A percentile compares a stretch with the other conserved stretches of the same genome.
Conservation (phyloP, 495 filamentous ascomycete genomes). For the Cenococcum geophilum region DNA sequence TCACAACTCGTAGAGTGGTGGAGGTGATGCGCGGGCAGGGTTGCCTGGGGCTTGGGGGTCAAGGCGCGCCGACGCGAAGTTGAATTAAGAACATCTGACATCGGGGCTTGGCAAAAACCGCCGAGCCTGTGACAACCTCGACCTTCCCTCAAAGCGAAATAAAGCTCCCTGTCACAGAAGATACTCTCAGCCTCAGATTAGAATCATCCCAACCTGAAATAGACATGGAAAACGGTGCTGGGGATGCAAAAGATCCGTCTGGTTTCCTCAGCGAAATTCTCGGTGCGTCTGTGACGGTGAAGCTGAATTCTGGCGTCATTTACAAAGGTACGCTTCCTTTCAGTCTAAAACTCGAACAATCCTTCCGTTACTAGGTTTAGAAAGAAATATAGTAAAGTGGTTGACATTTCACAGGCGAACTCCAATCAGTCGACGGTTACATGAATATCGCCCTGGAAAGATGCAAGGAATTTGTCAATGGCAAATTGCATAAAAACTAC, state of each 20-base stretch:
- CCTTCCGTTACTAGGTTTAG: too few species aligned
- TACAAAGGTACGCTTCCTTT: slow-evolving; percentile 65
- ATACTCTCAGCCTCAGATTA: too few species aligned
- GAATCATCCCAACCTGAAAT: background rate
- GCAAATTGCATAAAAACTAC: slow-evolving; percentile 69
- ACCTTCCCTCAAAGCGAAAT: too few species aligned
- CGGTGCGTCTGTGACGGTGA: slow-evolving; percentile 84
- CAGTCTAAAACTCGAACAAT: background rate
- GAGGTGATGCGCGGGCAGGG: too few species aligned
- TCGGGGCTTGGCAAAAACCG: background rate
- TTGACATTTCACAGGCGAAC: slow-evolving; percentile 54
- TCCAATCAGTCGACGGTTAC: slow-evolving; percentile 97
- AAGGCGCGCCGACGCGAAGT: too few species aligned
- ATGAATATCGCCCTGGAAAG: slow-evolving; percentile 99
- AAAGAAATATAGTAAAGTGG: too few species aligned
- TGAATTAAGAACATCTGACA: background rate
- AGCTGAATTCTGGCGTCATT: slow-evolving; percentile 90
- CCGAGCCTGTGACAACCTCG: background rate
- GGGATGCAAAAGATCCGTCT: slow-evolving; percentile 80
- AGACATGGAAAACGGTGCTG: slow-evolving; percentile 65
- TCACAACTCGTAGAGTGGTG: too few species aligned
- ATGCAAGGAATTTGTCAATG: slow-evolving; percentile 84
- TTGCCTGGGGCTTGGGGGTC: too few species aligned
- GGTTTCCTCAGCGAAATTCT: slow-evolving; percentile 88
- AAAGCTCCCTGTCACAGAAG: too few species aligned